Evolutionary conservation across 257 asterid species (phyloP).

Genomic region (Mentha longifolia): DNA sequence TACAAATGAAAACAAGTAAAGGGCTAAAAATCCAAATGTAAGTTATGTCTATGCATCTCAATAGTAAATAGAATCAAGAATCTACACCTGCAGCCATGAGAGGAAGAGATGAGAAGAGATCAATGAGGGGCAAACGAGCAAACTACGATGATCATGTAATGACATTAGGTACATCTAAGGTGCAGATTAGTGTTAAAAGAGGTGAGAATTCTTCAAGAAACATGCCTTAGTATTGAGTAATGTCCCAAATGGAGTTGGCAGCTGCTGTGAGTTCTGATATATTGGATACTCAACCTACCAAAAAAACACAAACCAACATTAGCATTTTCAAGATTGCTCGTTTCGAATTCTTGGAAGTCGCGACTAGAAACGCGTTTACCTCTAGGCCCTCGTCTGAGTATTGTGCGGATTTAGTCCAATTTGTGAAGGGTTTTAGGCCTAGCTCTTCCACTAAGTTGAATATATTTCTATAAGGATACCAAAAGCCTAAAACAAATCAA

Average conservation of each 20-base stretch:
- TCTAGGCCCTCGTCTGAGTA: conserved; percentile 65
- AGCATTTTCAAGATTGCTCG: background rate
- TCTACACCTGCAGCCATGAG: conserved; percentile 64
- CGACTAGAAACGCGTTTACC: conserved; percentile 38
- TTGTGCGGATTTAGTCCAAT: conserved; percentile 60
- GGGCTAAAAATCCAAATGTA: background rate
- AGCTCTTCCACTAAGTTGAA: conserved; percentile 61
- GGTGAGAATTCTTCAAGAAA: background rate
- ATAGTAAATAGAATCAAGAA: background rate
- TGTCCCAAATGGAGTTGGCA: conserved; percentile 68
- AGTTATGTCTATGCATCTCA: background rate
- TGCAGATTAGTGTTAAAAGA: conserved; percentile 8
- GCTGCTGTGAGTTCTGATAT: conserved; percentile 50
- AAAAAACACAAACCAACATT: background rate
- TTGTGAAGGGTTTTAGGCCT: conserved; percentile 57
- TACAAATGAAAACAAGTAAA: conserved; percentile 40
- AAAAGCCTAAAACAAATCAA: conserved; percentile 46
- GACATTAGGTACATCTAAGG: conserved; percentile 10
- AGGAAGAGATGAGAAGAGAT: conserved; percentile 59
- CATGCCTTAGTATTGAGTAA: conserved; percentile 58
- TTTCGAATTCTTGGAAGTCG: conserved; percentile 11
- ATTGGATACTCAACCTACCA: conserved; percentile 61
- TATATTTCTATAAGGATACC: conserved; percentile 59
- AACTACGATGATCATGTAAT: conserved; percentile 41
- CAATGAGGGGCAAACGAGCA: conserved; percentile 51